Base-by-base conservation (phyloP, 495 filamentous ascomycete genomes). In the Entonaema liquescens region DNA sequence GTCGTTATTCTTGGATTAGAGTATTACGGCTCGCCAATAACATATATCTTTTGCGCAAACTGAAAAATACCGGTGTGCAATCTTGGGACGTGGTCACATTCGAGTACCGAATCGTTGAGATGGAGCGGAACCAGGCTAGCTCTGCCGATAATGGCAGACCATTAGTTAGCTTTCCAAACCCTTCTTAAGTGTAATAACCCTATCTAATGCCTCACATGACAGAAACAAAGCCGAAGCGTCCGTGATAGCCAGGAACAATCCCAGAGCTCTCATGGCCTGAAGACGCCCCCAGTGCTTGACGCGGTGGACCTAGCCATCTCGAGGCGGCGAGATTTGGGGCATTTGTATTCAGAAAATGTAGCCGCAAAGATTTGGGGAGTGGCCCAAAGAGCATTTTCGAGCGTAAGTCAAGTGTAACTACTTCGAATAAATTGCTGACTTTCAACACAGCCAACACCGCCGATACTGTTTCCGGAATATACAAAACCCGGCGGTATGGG, bases 401-500 rank as follows among this genome's bases (percentile, higher is more conserved):
- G 17, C 3, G 42, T 47, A 47, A 47, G 42, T 44, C 17, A 19
- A 47, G 2, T 11, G 19, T 19, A 3, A 11, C 17, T 5, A 19
- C 8, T 47, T 47, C 19, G 7, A 21, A 8, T 8, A 2, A 47
- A 19, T 8, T 21, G 42, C 42, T 21, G 7, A 47, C 42, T 19
- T 19, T 19, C 19, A 47, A 23, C 19, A 47, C 42, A 47, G 42
- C 17, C n/a, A 47, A 47, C 17, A 21, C 17, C 42, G 21, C 42
- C 42, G 21, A 47, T 8, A 3, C 42, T 47, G 17, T 21, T 19
- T 8, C 42, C 42, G 7, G 42, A 47, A 47, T 47, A 47, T 2
- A 19, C 40, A 15, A 19, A 44, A 5, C 72, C 74, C 3, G 65
- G 71, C 29, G 52, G 44, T 28, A 73, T 68, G 8, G 55, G 56